Base-by-base conservation (phyloP, 768 basidiomycete species). In the Russula sp. region DNA sequence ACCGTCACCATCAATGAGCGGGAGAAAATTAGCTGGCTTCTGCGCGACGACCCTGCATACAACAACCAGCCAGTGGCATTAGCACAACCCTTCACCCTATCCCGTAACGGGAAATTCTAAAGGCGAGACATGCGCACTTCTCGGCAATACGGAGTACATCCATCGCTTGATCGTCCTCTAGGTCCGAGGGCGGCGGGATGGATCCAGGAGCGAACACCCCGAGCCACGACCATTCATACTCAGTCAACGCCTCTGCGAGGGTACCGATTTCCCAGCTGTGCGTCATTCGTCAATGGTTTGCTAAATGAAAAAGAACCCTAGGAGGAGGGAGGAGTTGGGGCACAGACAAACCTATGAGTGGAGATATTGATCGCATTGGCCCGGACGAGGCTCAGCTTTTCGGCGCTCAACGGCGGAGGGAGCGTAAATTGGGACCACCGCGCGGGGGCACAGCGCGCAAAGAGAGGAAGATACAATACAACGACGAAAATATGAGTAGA, bases 221-320 rank as follows among this genome's bases (percentile, higher is more conserved):
- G 37, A 84, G 70, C 9, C 72, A 58, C 4, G 80, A 78, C 73
- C 78, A 79, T 35, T 78, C 75, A 32, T 79, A 71, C 69, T 86
- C 85, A 14, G 79, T 77, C 55, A 85, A 68, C 22, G 84, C 81
- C 69, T 86, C 78, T 20, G 80, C 74, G 37, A 79, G 77, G 27
- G 78, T 80, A 11, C 84, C 85, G 45, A 82, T 68, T 66, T 85
- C 84, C 85, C 85, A 86, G 63, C 83, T 85, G 67, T n/a, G 20
- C 1, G 7, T 20, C 11, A 31, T 40, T 9, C 32, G 44, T 63
- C 39, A 59, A 11, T 13, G 34, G n/a, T 11, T 22, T 54, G 13
- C 13, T 7, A 18, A 18, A 3, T 34, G 45, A n/a, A 7, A 53
- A 44, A 44, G 4, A 16, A 18, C 18, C 16, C 16, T 18, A 5